Percentiles rank a stretch among this genome's conserved stretches.
Evolutionary conservation across 768 basidiomycete species (phyloP).

Genomic region (Phallus indusiatus): DNA sequence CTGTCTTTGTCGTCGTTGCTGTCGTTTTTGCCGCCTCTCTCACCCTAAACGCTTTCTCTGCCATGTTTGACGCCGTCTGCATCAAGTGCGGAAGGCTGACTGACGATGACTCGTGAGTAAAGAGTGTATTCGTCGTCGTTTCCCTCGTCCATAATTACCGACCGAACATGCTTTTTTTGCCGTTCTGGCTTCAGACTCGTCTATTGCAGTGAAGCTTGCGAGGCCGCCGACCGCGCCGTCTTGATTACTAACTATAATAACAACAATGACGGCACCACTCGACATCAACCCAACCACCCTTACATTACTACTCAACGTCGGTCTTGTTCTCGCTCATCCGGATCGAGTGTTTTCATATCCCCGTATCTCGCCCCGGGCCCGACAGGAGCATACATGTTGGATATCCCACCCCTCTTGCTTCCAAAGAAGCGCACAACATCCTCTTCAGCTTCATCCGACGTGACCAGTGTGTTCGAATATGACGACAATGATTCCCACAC

Average conservation of each 20-base stretch:
- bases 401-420: constrained; percentile 8
- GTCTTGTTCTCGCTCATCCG: constrained; percentile 42
- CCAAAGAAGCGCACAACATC: constrained; percentile 33
- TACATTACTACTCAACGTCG: constrained; percentile 28
- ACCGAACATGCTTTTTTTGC: constrained; percentile 9
- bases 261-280: constrained; percentile 24
- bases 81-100: constrained; percentile 62
- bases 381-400: constrained; percentile 22
- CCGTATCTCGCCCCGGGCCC: constrained; percentile 44
- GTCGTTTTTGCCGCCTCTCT: not conserved
- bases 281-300: not conserved
- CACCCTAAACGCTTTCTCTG: not conserved
- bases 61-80: constrained; percentile 76
- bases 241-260: not conserved
- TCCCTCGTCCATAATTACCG: constrained; percentile 12
- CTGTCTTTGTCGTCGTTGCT: not conserved
- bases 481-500: constrained; percentile 47
- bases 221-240: constrained; percentile 42
- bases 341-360: constrained; percentile 56
- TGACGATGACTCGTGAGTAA: constrained; percentile 45
- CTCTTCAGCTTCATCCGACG: constrained; percentile 46
- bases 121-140: constrained; percentile 21
- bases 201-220: constrained; percentile 66
- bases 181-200: constrained; percentile 35
- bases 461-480: constrained; percentile 54